Evolutionary conservation across 352 stramenopile genomes (phyloP), one percentile per base, ranked within the genome.

Genomic region (Globisporangium parvum): DNA sequence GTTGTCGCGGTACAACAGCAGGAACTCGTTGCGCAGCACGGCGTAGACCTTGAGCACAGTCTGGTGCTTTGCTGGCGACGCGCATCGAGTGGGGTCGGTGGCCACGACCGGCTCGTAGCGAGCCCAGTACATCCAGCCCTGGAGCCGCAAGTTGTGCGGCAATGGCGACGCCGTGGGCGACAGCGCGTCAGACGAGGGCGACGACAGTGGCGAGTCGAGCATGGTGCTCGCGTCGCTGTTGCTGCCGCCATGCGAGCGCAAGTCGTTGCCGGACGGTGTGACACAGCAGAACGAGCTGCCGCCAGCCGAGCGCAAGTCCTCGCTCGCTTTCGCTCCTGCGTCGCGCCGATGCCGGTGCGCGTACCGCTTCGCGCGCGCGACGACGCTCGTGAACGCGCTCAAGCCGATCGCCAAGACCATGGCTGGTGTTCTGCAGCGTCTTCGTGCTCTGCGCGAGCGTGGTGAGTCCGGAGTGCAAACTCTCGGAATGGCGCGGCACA

Each of bases 61-160:
- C 31, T 73, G 56, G 41, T 51, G 62, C 33, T 39, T 62, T 18
- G 10, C n/a, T 14, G 41, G 41, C 41, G 41, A 47, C 9, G 41
- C 41, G 10, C 41, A 47, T 6, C 39, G 15, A 8, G 41, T 28
- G 3, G 41, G 6, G 41, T 26, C 20, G 10, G 26, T 37, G 52
- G n/a, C 2, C 18, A 15, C 18, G 33, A 42, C 47, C 47, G 50
- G 26, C n/a, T 72, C 63, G 35, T 53, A 61, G 17, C 66, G 66
- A 20, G 55, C 60, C 70, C 70, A 78, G 60, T 70, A 78, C 70
- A 78, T 78, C 70, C 70, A 78, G 21, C 59, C 63, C 45, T 74
- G 57, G 14, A 72, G 26, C 1, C 63, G 66, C 3, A 66, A 50
- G 41, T 70, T 71, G 14, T 60, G 63, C 20, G 59, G 37, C 20